Percentiles rank a stretch among this genome's conserved stretches.
phyloP scores from a whole-genome alignment of 2,329 filamentous ascomycete species.

The Aaosphaeria pasadenensis region DNA sequence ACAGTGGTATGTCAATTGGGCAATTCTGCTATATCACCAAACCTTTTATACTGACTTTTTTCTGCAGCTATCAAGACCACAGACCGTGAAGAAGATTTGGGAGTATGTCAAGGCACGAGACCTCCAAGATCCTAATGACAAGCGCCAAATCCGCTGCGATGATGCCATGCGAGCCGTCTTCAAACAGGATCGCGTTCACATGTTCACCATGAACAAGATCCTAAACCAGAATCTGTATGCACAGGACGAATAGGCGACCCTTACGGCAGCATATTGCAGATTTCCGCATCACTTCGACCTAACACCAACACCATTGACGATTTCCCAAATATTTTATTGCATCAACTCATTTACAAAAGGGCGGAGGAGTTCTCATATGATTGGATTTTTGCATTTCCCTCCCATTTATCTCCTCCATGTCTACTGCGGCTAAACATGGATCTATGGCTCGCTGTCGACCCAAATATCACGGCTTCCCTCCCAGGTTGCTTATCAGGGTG shows the following conservation, averaged over 20 bases:
- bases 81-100: slow-evolving; percentile 97
- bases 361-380: no score
- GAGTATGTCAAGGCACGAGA: slow-evolving; percentile 85
- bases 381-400: no score
- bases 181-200: slow-evolving; percentile 86
- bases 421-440: no score
- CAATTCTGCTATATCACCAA: neutral
- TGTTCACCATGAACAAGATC: slow-evolving; percentile 99
- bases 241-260: slow-evolving; percentile 58
- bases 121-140: slow-evolving; percentile 87
- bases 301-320: no score
- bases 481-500: no score
- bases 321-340: no score
- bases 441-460: no score
- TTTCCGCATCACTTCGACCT: neutral
- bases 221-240: slow-evolving; percentile 87
- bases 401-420: no score
- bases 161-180: slow-evolving; percentile 89
- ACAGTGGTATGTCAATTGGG: slow-evolving; percentile 53
- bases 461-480: no score
- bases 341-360: no score
- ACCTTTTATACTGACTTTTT: neutral
- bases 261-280: neutral
- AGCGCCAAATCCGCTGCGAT: slow-evolving; percentile 90
- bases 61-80: slow-evolving; percentile 78